Percentiles rank a stretch among this genome's conserved stretches.
Evolutionary conservation across 1,139 yeast species (phyloP).

Genomic region (Taphrina betulina): DNA sequence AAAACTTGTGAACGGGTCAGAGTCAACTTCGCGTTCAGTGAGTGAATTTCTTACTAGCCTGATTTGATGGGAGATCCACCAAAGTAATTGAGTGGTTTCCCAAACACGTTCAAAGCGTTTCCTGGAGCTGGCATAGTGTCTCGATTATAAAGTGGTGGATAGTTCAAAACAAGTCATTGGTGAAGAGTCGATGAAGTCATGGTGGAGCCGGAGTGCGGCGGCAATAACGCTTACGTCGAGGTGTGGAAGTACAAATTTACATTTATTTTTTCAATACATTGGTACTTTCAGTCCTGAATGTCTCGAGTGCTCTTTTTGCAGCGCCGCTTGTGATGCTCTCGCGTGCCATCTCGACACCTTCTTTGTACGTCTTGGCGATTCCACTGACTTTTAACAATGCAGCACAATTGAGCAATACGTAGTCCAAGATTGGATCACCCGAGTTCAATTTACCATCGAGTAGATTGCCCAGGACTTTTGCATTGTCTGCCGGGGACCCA

Average conservation of each 20-base stretch:
- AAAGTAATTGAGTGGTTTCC: slow-evolving; percentile 23
- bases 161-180: too few relatives aligned
- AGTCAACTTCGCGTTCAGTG: too few relatives aligned
- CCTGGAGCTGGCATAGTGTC: slow-evolving; percentile 17
- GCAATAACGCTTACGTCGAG: too few relatives aligned
- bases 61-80: slow-evolving; percentile 27
- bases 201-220: too few relatives aligned
- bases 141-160: not conserved
- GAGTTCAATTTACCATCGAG: slow-evolving; percentile 50
- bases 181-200: too few relatives aligned
- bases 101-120: slow-evolving; percentile 14
- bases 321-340: slow-evolving; percentile 63
- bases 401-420: slow-evolving; percentile 80
- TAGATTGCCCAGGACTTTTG: slow-evolving; percentile 58
- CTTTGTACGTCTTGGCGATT: slow-evolving; percentile 61
- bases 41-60: too few relatives aligned
- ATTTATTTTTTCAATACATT: slow-evolving; percentile 27
- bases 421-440: slow-evolving; percentile 72
- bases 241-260: too few relatives aligned
- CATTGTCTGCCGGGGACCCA: slow-evolving; percentile 86
- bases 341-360: slow-evolving; percentile 75
- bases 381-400: slow-evolving; percentile 83
- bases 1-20: too few relatives aligned
- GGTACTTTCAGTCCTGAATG: slow-evolving; percentile 54
- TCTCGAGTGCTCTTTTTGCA: slow-evolving; percentile 60